Evolutionary conservation across 2,329 filamentous ascomycete genomes (phyloP).

Genomic region (Monosporascus sp.): DNA sequence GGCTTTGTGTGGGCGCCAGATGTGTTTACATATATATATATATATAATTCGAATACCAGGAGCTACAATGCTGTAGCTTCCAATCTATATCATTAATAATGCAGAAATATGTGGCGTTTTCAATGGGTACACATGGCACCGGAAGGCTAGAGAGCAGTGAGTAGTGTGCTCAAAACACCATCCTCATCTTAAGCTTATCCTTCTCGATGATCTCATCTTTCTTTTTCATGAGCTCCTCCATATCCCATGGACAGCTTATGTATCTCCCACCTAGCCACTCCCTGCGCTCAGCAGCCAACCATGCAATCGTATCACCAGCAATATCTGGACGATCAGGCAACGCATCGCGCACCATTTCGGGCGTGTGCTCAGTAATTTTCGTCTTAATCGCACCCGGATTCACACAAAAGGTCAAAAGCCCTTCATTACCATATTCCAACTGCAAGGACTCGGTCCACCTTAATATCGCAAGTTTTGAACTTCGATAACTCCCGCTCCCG

Average conservation of each 20-base stretch:
- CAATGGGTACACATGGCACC: too few species aligned
- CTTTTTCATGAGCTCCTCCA: conserved; percentile 28
- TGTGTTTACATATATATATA: too few species aligned
- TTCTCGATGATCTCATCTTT: conserved; percentile 27
- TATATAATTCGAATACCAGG: too few species aligned
- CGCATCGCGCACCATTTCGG: conserved; percentile 7
- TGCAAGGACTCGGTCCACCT: conserved; percentile 13
- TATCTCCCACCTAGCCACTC: conserved; percentile 34
- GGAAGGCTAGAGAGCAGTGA: too few species aligned
- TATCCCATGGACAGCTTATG: conserved; percentile 32
- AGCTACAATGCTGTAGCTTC: too few species aligned
- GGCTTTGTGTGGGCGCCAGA: too few species aligned
- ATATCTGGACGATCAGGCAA: conserved; percentile 15
- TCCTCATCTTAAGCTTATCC: conserved; percentile 30
- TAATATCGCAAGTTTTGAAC: conserved; percentile 11
- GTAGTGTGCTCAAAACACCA: conserved; percentile 4
- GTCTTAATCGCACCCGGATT: conserved; percentile 17
- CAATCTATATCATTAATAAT: too few species aligned
- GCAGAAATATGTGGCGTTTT: too few species aligned
- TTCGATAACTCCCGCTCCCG: conserved; percentile 5
- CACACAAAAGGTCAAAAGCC: conserved; percentile 13
- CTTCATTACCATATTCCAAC: conserved; percentile 10
- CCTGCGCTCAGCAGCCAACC: conserved; percentile 24
- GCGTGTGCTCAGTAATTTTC: conserved; percentile 9
- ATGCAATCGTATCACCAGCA: conserved; percentile 22